Percentiles rank a stretch among this genome's conserved stretches.
These are phyloP conservation scores for Ampelocalamus luodianensis DNA, from an alignment of 176 grass and related monocot genomes.

Conservation along the genomic window DNA sequence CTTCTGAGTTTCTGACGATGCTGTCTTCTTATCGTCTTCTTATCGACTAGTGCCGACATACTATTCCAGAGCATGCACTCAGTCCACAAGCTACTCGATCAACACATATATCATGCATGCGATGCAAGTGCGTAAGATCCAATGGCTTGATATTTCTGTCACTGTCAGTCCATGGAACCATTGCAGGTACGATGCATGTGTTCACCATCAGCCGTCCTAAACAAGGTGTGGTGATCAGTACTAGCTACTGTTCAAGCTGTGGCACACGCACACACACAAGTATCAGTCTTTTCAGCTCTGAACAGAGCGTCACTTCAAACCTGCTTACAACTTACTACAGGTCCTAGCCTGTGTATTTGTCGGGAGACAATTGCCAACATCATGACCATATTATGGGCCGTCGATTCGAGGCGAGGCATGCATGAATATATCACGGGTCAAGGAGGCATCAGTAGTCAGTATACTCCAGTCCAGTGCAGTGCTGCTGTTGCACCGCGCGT, in stretches of 20 bases:
- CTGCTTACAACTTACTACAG: neutral
- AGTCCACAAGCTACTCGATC: too few relatives aligned
- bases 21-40: too few relatives aligned
- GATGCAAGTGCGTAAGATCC: neutral
- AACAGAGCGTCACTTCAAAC: slow-evolving; percentile 4
- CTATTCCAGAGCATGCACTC: neutral
- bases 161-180: neutral
- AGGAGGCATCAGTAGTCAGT: too few relatives aligned
- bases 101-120: too few relatives aligned
- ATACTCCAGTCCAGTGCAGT: too few relatives aligned
- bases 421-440: too few relatives aligned
- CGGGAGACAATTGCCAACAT: slow-evolving; percentile 12
- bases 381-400: slow-evolving; percentile 34
- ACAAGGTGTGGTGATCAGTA: neutral
- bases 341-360: neutral
- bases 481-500: neutral
- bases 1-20: neutral
- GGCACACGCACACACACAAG: neutral
- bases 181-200: neutral
- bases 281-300: neutral
- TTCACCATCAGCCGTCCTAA: neutral
- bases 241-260: neutral
- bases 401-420: too few relatives aligned
- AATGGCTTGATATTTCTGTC: neutral
- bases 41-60: neutral